A percentile compares a stretch with the other conserved stretches of the same genome.
These are phyloP conservation scores for Pyricularia sp. DNA, from an alignment of 2,329 filamentous ascomycete genomes.

Conservation along the genomic window DNA sequence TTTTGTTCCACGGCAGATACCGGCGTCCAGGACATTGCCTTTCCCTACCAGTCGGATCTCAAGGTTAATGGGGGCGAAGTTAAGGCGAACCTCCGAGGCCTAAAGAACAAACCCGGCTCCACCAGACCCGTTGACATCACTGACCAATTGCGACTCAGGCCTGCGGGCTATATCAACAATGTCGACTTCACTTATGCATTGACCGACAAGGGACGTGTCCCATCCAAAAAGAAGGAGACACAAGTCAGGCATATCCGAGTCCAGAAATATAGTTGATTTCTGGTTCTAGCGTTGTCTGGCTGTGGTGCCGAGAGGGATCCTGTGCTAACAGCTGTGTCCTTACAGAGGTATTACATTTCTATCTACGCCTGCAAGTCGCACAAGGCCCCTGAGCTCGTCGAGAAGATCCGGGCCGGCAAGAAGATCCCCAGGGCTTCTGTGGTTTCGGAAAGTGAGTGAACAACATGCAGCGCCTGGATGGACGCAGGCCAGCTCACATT, in stretches of 20 bases:
- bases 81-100: constrained; percentile 81
- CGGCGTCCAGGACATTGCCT: constrained; percentile 63
- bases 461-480: neutral
- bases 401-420: constrained; percentile 49
- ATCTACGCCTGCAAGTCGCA: constrained; percentile 64
- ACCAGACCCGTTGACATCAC: constrained; percentile 92
- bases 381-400: constrained; percentile 58
- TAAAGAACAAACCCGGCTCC: constrained; percentile 93
- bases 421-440: constrained; percentile 73
- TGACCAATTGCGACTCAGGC: constrained; percentile 53
- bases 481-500: neutral
- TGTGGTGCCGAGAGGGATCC: neutral
- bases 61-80: constrained; percentile 81
- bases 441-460: constrained; percentile 61
- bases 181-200: constrained; percentile 85
- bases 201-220: constrained; percentile 57
- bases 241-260: constrained; percentile 9
- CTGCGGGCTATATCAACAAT: constrained; percentile 56
- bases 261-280: constrained; percentile 2
- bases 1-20: constrained; percentile 62
- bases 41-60: constrained; percentile 85
- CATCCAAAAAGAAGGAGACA: constrained; percentile 1
- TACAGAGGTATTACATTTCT: constrained; percentile 58
- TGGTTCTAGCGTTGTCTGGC: neutral
- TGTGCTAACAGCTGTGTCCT: constrained; percentile 3